Evolutionary conservation across 257 asterid genomes (phyloP).

Genomic region (Haberlea rhodopensis): DNA sequence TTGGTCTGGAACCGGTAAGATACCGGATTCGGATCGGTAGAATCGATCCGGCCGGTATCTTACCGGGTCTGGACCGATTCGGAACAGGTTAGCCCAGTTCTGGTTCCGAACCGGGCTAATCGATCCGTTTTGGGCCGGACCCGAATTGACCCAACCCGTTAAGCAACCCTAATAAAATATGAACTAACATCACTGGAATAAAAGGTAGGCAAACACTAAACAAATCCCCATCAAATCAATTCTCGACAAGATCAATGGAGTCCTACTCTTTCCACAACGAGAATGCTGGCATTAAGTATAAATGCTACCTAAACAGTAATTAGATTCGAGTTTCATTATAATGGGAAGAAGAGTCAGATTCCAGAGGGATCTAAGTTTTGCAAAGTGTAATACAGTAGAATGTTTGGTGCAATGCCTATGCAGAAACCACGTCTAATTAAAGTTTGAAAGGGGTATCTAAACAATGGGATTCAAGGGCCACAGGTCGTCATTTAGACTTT

Average conservation of each 20-base stretch:
- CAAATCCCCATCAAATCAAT: background rate
- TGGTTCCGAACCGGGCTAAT: too few species aligned
- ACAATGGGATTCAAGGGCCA: constrained; percentile 17
- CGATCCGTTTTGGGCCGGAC: too few species aligned
- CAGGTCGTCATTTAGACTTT: too few species aligned
- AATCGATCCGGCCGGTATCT: too few species aligned
- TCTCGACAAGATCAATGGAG: background rate
- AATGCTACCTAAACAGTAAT: constrained; percentile 5
- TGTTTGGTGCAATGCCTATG: constrained; percentile 64
- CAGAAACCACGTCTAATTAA: constrained; percentile 43
- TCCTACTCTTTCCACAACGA: background rate
- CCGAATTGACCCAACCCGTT: too few species aligned
- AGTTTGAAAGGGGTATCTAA: background rate
- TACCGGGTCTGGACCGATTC: too few species aligned
- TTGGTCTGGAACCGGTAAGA: too few species aligned
- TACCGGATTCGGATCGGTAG: too few species aligned
- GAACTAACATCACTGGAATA: too few species aligned
- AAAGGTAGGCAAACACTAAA: background rate
- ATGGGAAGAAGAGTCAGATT: constrained; percentile 32
- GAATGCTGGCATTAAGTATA: background rate
- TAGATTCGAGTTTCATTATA: constrained; percentile 17
- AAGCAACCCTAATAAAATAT: too few species aligned
- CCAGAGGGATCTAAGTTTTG: constrained; percentile 27
- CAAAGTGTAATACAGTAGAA: constrained; percentile 20
- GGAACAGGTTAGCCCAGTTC: too few species aligned